A percentile compares a stretch with the other conserved stretches of the same genome.
phyloP scores from a whole-genome alignment of 2,329 filamentous ascomycete genomes.

The Paradendryphiella salina region DNA sequence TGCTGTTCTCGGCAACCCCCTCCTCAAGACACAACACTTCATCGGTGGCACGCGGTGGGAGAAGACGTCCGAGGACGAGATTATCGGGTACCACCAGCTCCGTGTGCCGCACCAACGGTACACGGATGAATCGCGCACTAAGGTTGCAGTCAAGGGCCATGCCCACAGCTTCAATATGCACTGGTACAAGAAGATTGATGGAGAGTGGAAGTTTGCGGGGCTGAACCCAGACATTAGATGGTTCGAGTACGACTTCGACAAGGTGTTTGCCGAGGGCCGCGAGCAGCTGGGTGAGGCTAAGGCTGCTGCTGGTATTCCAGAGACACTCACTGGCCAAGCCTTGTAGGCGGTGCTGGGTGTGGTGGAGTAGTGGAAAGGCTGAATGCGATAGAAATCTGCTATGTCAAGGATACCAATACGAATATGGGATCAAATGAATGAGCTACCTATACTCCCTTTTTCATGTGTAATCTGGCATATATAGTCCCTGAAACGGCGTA shows the following conservation, averaged over 20 bases:
- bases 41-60: slow-evolving; percentile 59
- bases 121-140: slow-evolving; percentile 52
- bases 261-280: slow-evolving; percentile 56
- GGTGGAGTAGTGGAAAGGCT: not conserved
- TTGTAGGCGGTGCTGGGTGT: not conserved
- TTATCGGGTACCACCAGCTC: slow-evolving; percentile 60
- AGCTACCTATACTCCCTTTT: too few relatives aligned
- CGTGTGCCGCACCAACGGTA: slow-evolving; percentile 63
- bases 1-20: slow-evolving; percentile 58
- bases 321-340: slow-evolving; percentile 10
- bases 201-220: slow-evolving; percentile 62
- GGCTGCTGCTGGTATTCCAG: slow-evolving; percentile 47
- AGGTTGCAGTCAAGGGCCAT: slow-evolving; percentile 59
- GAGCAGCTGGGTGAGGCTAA: slow-evolving; percentile 52
- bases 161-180: slow-evolving; percentile 59
- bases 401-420: too few relatives aligned
- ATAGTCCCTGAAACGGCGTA: too few relatives aligned
- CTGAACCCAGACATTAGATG: slow-evolving; percentile 59
- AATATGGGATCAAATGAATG: too few relatives aligned
- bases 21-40: slow-evolving; percentile 62
- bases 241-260: slow-evolving; percentile 61
- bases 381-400: too few relatives aligned
- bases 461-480: too few relatives aligned
- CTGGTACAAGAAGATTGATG: slow-evolving; percentile 61
- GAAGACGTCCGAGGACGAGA: slow-evolving; percentile 54